Percentiles rank a stretch among this genome's conserved stretches.
phyloP scores from a whole-genome alignment of 306 rosid genomes.

The Sophora flavescens region DNA sequence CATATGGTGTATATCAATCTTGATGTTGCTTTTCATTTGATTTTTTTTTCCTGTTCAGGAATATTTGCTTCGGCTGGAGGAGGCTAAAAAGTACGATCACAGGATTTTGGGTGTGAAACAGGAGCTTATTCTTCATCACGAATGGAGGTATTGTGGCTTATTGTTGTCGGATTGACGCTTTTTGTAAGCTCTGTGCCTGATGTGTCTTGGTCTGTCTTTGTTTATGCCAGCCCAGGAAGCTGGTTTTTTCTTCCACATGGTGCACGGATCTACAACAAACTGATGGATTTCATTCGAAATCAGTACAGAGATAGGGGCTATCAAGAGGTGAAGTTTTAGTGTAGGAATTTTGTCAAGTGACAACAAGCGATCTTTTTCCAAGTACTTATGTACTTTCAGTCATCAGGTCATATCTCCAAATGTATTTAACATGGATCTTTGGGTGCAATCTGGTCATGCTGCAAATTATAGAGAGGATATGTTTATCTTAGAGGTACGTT shows the following conservation, averaged over 20 bases:
- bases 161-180: constrained; percentile 34
- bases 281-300: constrained; percentile 75
- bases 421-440: constrained; percentile 91
- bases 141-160: constrained; percentile 71
- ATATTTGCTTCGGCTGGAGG: constrained; percentile 73
- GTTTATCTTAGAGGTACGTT: constrained; percentile 89
- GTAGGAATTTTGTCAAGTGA: constrained; percentile 40
- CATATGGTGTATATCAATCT: constrained; percentile 30
- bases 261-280: constrained; percentile 79
- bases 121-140: constrained; percentile 90
- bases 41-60: constrained; percentile 54
- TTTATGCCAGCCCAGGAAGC: constrained; percentile 87
- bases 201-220: constrained; percentile 29
- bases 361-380: not conserved
- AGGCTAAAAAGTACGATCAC: constrained; percentile 96
- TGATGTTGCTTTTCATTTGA: constrained; percentile 37
- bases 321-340: constrained; percentile 73
- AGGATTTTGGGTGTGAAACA: constrained; percentile 89
- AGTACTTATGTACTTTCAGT: constrained; percentile 46
- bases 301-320: constrained; percentile 89
- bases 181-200: constrained; percentile 39
- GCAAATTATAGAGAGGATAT: constrained; percentile 90
- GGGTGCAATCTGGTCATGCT: constrained; percentile 99
- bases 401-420: constrained; percentile 91
- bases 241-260: constrained; percentile 99